These are phyloP conservation scores for Stellera chamaejasme DNA, from an alignment of 345 rosid species.

Conservation along the genomic window DNA sequence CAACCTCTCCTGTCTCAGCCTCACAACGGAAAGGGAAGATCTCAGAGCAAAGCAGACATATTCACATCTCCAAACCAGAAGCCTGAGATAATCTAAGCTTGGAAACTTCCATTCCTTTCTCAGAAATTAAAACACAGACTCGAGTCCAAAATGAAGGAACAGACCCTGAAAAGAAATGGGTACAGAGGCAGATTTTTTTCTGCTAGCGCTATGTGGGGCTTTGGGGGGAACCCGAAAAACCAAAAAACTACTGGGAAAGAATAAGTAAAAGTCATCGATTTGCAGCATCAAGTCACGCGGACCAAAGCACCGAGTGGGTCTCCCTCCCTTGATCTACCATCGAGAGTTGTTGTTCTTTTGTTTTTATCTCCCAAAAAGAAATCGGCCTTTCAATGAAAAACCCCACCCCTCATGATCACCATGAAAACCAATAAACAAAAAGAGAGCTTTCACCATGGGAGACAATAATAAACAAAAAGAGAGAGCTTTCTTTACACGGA, in stretches of 20 bases:
- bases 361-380: conserved; percentile 32
- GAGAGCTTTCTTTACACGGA: not conserved
- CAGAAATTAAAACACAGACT: not conserved
- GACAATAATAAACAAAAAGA: too few species aligned
- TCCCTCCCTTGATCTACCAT: conserved; percentile 5
- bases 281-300: conserved; percentile 48
- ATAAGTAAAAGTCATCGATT: conserved; percentile 21
- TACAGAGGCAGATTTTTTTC: conserved; percentile 14
- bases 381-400: conserved; percentile 44
- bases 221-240: conserved; percentile 17
- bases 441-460: too few species aligned
- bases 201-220: conserved; percentile 29
- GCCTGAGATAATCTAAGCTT: not conserved
- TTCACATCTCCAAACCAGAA: conserved; percentile 16
- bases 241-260: not conserved
- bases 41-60: conserved; percentile 9
- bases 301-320: conserved; percentile 28
- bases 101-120: not conserved
- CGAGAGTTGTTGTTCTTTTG: conserved; percentile 8
- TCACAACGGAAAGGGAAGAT: conserved; percentile 16
- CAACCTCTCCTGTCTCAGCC: not conserved
- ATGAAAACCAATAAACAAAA: conserved; percentile 1
- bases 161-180: conserved; percentile 40
- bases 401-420: conserved; percentile 16
- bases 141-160: conserved; percentile 52